Conservation (phyloP, 805 yeast species). For the Metschnikowia continentalis region DNA sequence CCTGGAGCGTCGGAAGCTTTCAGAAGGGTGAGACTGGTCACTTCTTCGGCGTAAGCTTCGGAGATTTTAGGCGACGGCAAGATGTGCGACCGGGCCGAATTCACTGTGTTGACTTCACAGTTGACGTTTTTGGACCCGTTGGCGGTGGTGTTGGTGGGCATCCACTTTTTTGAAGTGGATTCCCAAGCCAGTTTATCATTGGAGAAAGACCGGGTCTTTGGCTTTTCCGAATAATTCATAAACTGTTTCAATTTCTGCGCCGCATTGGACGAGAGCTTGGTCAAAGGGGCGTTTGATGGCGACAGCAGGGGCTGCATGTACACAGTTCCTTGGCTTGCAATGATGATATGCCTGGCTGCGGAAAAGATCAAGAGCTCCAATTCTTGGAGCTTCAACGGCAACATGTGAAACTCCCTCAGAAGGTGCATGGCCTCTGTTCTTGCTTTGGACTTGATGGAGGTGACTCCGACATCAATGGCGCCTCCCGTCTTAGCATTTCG, state of each 20-base stretch:
- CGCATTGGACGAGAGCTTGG: not conserved
- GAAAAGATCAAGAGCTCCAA: not conserved
- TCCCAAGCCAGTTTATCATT: not conserved
- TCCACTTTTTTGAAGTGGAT: not conserved
- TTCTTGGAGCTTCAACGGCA: constrained; percentile 4
- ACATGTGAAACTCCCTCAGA: constrained; percentile 3
- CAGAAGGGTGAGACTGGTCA: not conserved
- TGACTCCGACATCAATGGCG: not conserved
- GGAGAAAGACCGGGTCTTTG: not conserved
- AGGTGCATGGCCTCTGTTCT: not conserved
- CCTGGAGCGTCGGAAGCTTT: not conserved
- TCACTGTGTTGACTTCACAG: constrained; percentile 1
- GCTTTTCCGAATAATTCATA: not conserved
- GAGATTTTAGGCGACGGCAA: constrained; percentile 4
- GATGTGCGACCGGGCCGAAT: not conserved
- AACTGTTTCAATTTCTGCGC: not conserved
- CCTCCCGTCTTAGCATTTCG: not conserved
- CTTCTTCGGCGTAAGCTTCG: constrained; percentile 1
- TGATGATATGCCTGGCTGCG: not conserved
- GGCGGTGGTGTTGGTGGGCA: not conserved
- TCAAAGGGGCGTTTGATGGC: not conserved
- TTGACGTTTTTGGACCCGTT: not conserved
- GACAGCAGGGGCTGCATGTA: not conserved
- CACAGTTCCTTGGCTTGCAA: constrained; percentile 1
- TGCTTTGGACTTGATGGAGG: not conserved